Conservation (phyloP, 495 filamentous ascomycete genomes). For the Penicillium cinerascens region DNA sequence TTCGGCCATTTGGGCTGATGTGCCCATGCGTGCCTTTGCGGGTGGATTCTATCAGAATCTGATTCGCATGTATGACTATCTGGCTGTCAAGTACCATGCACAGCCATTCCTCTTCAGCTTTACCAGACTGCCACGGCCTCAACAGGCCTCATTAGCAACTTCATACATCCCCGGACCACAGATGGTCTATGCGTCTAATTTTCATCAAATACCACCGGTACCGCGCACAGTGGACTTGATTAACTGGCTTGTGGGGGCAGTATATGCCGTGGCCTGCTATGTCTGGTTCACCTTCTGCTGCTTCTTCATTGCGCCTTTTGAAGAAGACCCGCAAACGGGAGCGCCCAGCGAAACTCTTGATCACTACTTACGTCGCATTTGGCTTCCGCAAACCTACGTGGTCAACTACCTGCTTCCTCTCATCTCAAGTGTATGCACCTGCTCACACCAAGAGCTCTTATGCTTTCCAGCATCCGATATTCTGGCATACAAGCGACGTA, state of each 20-base stretch:
- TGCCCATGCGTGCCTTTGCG: slow-evolving; percentile 58
- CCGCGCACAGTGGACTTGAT: slow-evolving; percentile 13
- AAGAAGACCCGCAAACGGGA: slow-evolving; percentile 1
- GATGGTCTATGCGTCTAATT: slow-evolving; percentile 49
- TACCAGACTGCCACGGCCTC: slow-evolving; percentile 12
- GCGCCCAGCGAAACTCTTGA: slow-evolving; percentile 34
- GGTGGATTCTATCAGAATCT: slow-evolving; percentile 54
- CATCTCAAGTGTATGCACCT: slow-evolving; percentile 51
- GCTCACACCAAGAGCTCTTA: slow-evolving; percentile 47
- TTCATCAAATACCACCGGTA: slow-evolving; percentile 43
- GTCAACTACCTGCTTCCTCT: slow-evolving; percentile 49
- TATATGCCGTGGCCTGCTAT: slow-evolving; percentile 44
- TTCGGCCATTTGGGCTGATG: slow-evolving; percentile 35
- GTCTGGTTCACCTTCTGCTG: slow-evolving; percentile 46
- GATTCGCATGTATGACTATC: slow-evolving; percentile 50
- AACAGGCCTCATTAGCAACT: slow-evolving; percentile 3
- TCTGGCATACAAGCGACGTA: slow-evolving; percentile 41
- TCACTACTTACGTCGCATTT: slow-evolving; percentile 43
- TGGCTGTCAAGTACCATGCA: slow-evolving; percentile 41
- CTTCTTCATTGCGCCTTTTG: slow-evolving; percentile 38
- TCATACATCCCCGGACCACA: slow-evolving; percentile 20
- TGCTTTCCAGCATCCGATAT: slow-evolving; percentile 49
- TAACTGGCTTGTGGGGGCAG: slow-evolving; percentile 34
- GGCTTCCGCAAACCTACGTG: slow-evolving; percentile 40
- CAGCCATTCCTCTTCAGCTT: slow-evolving; percentile 47